A percentile compares a stretch with the other conserved stretches of the same genome.
phyloP scores from a whole-genome alignment of 805 yeast species.

The Yamadazyma philogaea region DNA sequence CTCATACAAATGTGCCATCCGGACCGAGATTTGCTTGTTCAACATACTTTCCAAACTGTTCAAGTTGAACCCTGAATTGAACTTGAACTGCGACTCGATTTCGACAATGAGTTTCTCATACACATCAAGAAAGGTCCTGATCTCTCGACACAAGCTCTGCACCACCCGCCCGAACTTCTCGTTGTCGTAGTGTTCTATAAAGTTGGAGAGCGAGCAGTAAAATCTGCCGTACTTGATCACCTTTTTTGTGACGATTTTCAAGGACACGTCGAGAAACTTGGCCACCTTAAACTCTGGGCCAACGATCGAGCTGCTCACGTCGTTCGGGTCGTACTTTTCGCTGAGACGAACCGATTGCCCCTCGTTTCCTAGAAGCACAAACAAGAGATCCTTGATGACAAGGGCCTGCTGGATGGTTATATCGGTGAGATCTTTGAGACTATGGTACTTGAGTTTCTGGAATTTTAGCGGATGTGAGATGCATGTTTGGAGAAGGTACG shows the following conservation, averaged over 20 bases:
- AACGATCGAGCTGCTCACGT: constrained; percentile 37
- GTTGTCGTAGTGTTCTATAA: constrained; percentile 57
- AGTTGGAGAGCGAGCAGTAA: constrained; percentile 55
- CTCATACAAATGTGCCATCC: constrained; percentile 55
- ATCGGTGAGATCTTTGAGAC: constrained; percentile 42
- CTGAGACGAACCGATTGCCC: constrained; percentile 74
- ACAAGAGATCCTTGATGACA: constrained; percentile 65
- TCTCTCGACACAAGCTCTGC: constrained; percentile 66
- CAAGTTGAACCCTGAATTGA: constrained; percentile 53
- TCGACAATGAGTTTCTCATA: constrained; percentile 32
- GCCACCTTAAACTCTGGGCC: constrained; percentile 80
- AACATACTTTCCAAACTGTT: constrained; percentile 48
- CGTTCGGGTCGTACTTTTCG: constrained; percentile 52
- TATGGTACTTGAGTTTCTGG: constrained; percentile 11
- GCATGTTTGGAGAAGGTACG: constrained; percentile 14
- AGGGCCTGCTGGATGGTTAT: constrained; percentile 66
- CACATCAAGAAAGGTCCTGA: constrained; percentile 28
- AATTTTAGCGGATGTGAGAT: constrained; percentile 3
- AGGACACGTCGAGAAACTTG: constrained; percentile 66
- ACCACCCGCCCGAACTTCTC: constrained; percentile 64
- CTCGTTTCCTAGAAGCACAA: constrained; percentile 67
- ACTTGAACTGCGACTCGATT: constrained; percentile 54
- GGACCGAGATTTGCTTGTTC: constrained; percentile 24
- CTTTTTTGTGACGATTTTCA: constrained; percentile 65
- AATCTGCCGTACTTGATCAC: constrained; percentile 61